A percentile compares a stretch with the other conserved stretches of the same genome.
phyloP scores from a whole-genome alignment of 495 filamentous ascomycete species.

The Penicillium odoratum region DNA sequence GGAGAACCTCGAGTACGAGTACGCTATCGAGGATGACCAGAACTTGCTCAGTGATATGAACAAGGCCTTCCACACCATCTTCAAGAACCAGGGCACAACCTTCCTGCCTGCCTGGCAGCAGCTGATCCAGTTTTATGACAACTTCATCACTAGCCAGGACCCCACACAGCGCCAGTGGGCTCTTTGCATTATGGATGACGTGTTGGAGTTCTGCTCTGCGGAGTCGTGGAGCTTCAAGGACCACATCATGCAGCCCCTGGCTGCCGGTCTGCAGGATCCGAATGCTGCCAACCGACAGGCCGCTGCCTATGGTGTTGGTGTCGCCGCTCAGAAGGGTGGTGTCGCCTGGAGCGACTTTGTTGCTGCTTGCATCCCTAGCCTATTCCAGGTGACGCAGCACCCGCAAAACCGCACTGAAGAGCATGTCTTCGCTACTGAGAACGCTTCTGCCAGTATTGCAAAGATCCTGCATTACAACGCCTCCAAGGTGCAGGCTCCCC shows the following conservation, averaged over 20 bases:
- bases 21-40: slow-evolving; percentile 97
- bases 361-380: slow-evolving; percentile 69
- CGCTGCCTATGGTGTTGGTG: slow-evolving; percentile 92
- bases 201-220: slow-evolving; percentile 91
- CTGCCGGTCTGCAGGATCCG: slow-evolving; percentile 77
- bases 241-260: slow-evolving; percentile 81
- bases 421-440: slow-evolving; percentile 96
- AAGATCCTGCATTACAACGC: slow-evolving; percentile 92
- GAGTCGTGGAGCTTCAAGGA: slow-evolving; percentile 79
- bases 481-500: slow-evolving; percentile 67
- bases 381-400: slow-evolving; percentile 81
- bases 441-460: slow-evolving; percentile 93
- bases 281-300: slow-evolving; percentile 94
- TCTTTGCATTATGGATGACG: slow-evolving; percentile 97
- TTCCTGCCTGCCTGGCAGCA: slow-evolving; percentile 90
- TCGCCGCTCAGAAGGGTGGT: slow-evolving; percentile 92
- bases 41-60: slow-evolving; percentile 98
- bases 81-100: slow-evolving; percentile 83
- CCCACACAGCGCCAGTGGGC: slow-evolving; percentile 97
- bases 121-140: slow-evolving; percentile 78
- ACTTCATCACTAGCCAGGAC: slow-evolving; percentile 79
- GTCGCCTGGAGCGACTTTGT: slow-evolving; percentile 80
- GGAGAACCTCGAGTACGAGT: slow-evolving; percentile 62
- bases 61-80: slow-evolving; percentile 99
- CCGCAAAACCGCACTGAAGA: slow-evolving; percentile 84